Conservation (phyloP, 352 stramenopile genomes). For the Phytopythium delawarense region DNA sequence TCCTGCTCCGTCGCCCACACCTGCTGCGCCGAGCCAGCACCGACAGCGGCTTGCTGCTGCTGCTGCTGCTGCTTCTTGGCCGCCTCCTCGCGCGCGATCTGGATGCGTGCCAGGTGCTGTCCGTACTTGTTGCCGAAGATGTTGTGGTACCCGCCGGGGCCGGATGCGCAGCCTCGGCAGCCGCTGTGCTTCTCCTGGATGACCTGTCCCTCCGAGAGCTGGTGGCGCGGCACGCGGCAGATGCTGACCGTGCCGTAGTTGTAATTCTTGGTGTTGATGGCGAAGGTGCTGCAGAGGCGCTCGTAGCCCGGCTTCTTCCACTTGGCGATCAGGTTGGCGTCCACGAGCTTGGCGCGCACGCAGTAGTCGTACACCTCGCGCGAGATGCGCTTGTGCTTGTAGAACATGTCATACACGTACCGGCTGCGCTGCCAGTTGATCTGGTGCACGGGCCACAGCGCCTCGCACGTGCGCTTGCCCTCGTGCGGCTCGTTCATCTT, state of each 20-base stretch:
- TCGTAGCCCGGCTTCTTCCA: conserved; percentile 99
- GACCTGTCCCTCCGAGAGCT: conserved; percentile 88
- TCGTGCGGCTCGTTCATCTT: conserved; percentile 97
- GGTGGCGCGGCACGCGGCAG: conserved; percentile 94
- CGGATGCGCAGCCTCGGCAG: conserved; percentile 96
- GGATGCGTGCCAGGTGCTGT: conserved; percentile 96
- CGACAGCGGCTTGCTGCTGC: conserved; percentile 16
- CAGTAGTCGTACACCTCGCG: conserved; percentile 98
- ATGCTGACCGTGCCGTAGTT: conserved; percentile 98
- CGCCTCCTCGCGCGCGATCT: conserved; percentile 89
- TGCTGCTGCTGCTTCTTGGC: conserved; percentile 22
- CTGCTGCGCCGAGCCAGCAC: conserved; percentile 4
- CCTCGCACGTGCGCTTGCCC: conserved; percentile 96
- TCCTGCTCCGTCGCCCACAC: conserved; percentile 68
- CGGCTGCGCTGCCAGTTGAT: conserved; percentile 98
- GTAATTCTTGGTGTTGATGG: conserved; percentile 99
- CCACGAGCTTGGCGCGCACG: conserved; percentile 91
- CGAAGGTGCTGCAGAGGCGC: conserved; percentile 96
- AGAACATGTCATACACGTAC: conserved; percentile 99
- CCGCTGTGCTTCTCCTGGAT: conserved; percentile 94
- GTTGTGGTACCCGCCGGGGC: conserved; percentile 91
- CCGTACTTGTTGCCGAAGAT: conserved; percentile 99
- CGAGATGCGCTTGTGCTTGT: conserved; percentile 95
- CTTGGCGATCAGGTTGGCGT: conserved; percentile 97
- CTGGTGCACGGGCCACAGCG: conserved; percentile 98